Conservation (phyloP, 768 basidiomycete species). For the Macrolepiota fuliginosa region DNA sequence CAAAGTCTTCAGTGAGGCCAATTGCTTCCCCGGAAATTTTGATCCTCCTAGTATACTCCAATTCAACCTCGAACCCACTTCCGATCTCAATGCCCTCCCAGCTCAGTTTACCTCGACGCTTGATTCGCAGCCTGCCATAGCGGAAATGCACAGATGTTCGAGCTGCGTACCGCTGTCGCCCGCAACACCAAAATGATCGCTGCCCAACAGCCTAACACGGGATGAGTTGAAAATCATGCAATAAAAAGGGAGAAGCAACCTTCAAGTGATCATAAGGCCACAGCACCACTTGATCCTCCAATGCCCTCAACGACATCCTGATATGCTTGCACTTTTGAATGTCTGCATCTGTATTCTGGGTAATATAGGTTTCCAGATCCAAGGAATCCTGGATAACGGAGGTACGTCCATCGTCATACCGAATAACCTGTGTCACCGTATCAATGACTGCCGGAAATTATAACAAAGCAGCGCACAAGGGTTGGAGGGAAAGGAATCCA, state of each 20-base stretch:
- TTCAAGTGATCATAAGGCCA: slow-evolving; percentile 65
- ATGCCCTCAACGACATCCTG: slow-evolving; percentile 58
- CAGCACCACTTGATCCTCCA: slow-evolving; percentile 58
- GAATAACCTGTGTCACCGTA: slow-evolving; percentile 49
- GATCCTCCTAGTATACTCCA: slow-evolving; percentile 55
- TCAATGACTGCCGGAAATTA: not conserved
- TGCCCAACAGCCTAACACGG: slow-evolving; percentile 44
- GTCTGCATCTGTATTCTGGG: slow-evolving; percentile 54
- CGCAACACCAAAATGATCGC: slow-evolving; percentile 40
- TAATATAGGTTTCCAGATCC: slow-evolving; percentile 57
- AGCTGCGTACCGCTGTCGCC: slow-evolving; percentile 47
- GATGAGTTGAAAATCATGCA: not conserved
- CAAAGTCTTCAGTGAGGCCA: slow-evolving; percentile 65
- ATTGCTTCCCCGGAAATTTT: slow-evolving; percentile 47
- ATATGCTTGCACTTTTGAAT: slow-evolving; percentile 53
- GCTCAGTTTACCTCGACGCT: slow-evolving; percentile 46
- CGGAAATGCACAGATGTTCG: slow-evolving; percentile 44
- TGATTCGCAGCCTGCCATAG: slow-evolving; percentile 47
- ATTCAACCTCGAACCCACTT: slow-evolving; percentile 64
- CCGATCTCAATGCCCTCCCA: slow-evolving; percentile 58
- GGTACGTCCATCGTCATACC: slow-evolving; percentile 60
- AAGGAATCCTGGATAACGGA: slow-evolving; percentile 42
- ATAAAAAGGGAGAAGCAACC: slow-evolving; percentile 20
- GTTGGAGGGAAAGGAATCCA: slow-evolving; percentile 80
- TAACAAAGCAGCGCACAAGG: slow-evolving; percentile 37